These are phyloP conservation scores for Phyllostachys edulis DNA, from an alignment of 176 grass and related monocot species.

Conservation along the genomic window DNA sequence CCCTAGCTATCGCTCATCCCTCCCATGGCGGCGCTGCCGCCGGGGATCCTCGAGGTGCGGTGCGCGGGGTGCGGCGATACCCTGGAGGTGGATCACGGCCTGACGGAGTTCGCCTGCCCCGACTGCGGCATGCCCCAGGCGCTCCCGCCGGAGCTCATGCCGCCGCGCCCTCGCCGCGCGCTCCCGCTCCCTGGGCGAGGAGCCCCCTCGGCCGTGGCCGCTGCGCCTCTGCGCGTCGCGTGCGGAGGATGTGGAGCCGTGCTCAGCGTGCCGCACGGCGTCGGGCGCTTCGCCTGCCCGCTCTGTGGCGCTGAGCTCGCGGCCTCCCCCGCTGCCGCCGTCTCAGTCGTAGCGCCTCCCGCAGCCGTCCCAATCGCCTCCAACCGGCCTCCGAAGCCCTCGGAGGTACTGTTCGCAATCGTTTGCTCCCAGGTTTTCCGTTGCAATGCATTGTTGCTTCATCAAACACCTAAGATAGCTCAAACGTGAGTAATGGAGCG, in stretches of 20 bases:
- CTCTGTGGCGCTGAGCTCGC: slow-evolving; percentile 42
- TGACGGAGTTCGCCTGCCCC: slow-evolving; percentile 66
- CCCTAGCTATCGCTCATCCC: neutral
- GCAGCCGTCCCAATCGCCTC: slow-evolving; percentile 39
- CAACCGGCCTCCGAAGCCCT: neutral
- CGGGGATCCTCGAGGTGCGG: slow-evolving; percentile 47
- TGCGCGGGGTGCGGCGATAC: slow-evolving; percentile 64
- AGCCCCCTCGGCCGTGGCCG: neutral
- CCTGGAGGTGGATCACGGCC: slow-evolving; percentile 56
- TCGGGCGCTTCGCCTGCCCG: slow-evolving; percentile 38
- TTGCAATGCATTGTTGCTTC: neutral
- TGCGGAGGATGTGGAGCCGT: slow-evolving; percentile 40
- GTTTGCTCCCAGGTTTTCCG: neutral
- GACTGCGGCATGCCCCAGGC: slow-evolving; percentile 51
- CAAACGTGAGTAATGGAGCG: neutral
- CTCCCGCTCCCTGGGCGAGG: slow-evolving; percentile 39
- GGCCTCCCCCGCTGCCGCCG: neutral
- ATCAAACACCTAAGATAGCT: neutral
- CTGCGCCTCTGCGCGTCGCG: slow-evolving; percentile 21
- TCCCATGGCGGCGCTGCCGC: slow-evolving; percentile 30
- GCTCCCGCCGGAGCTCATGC: slow-evolving; percentile 66
- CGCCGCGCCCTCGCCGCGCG: slow-evolving; percentile 43
- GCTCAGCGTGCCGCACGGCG: slow-evolving; percentile 46
- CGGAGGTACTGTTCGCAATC: neutral
- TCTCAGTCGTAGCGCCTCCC: slow-evolving; percentile 15